Percentiles rank a stretch among this genome's conserved stretches.
Evolutionary conservation across 1,284 basidiomycete genomes (phyloP).

Genomic region (Wolfiporia cocos): DNA sequence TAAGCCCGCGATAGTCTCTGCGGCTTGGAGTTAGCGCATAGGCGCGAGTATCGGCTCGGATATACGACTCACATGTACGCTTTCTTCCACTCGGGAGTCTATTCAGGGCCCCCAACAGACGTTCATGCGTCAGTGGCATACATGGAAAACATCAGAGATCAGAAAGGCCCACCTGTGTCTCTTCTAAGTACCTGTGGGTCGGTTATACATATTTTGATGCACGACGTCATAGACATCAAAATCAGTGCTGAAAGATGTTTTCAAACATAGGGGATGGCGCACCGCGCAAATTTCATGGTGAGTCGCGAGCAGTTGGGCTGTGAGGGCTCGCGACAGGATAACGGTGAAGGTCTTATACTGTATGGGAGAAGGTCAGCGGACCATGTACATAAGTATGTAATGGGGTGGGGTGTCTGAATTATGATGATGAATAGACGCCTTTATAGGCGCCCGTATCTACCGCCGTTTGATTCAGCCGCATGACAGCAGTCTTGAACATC

Average conservation of each 20-base stretch:
- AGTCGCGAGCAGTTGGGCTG: no score
- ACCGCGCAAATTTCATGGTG: slow-evolving; percentile 3
- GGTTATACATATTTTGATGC: not conserved
- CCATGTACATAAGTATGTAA: no score
- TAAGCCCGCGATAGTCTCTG: slow-evolving; percentile 71
- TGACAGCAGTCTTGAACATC: no score
- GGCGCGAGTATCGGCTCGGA: not conserved
- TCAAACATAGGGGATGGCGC: not conserved
- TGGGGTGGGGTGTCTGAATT: no score
- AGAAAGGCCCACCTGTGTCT: slow-evolving; percentile 48
- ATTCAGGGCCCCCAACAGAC: not conserved
- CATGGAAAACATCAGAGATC: slow-evolving; percentile 9
- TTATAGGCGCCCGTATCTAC: no score
- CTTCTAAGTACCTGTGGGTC: slow-evolving; percentile 52
- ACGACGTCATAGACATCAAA: not conserved
- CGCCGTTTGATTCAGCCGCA: no score
- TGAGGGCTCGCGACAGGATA: no score
- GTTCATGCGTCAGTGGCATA: slow-evolving; percentile 1
- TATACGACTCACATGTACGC: slow-evolving; percentile 63
- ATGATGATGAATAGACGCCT: no score
- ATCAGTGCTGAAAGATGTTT: not conserved
- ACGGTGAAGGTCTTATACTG: no score
- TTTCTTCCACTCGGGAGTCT: slow-evolving; percentile 80
- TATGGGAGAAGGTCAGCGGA: no score
- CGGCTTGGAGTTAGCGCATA: not conserved